Evolutionary conservation across 2,329 filamentous ascomycete species (phyloP).

Genomic region (Pseudopyricularia javanii): DNA sequence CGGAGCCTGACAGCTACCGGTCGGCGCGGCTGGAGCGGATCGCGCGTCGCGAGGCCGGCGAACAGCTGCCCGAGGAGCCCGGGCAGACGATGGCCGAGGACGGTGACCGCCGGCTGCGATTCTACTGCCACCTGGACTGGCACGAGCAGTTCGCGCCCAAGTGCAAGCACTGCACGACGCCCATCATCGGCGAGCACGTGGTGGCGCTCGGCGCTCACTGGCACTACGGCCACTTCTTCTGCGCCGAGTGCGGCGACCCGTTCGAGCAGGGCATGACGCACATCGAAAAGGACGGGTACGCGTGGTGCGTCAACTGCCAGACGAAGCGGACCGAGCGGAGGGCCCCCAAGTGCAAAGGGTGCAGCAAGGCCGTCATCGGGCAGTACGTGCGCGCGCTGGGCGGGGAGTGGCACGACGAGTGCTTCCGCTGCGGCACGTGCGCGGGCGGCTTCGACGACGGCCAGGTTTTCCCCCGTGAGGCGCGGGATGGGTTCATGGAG

Average conservation of each 20-base stretch:
- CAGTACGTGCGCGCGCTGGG: slow-evolving; percentile 83
- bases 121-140: slow-evolving; percentile 98
- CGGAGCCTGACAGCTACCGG: slow-evolving; percentile 67
- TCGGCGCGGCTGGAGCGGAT: slow-evolving; percentile 64
- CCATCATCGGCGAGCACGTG: slow-evolving; percentile 89
- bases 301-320: slow-evolving; percentile 91
- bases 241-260: slow-evolving; percentile 93
- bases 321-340: slow-evolving; percentile 82
- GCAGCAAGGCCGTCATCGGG: slow-evolving; percentile 73
- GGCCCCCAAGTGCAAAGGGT: slow-evolving; percentile 78
- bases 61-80: slow-evolving; percentile 48
- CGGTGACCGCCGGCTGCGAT: slow-evolving; percentile 62
- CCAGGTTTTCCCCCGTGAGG: slow-evolving; percentile 49
- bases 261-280: slow-evolving; percentile 62
- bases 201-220: slow-evolving; percentile 90
- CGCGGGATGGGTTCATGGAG: slow-evolving; percentile 29
- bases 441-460: slow-evolving; percentile 50
- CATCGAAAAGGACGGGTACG: slow-evolving; percentile 93
- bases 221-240: slow-evolving; percentile 98
- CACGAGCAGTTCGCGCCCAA: slow-evolving; percentile 87
- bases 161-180: slow-evolving; percentile 92
- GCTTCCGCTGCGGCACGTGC: slow-evolving; percentile 68
- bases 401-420: slow-evolving; percentile 84
- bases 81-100: slow-evolving; percentile 57
- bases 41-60: slow-evolving; percentile 42